Percentiles rank a stretch among this genome's conserved stretches.
These are phyloP conservation scores for Eucalyptus camaldulensis DNA, from an alignment of 345 rosid genomes.

Conservation along the genomic window DNA sequence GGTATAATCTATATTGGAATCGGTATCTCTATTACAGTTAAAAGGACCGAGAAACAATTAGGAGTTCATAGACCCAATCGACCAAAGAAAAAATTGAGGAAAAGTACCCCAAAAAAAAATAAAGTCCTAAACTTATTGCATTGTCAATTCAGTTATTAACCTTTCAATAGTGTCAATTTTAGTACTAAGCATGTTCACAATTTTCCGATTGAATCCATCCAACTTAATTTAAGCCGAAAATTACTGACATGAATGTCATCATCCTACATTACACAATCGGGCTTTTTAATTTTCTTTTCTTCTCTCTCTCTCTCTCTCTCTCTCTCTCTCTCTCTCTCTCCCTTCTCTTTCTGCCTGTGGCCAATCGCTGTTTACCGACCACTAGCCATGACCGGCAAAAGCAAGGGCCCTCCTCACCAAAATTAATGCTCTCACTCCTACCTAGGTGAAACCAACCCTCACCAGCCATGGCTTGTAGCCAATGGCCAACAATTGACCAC, in stretches of 20 bases:
- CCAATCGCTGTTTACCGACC: fast-evolving
- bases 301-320: no score
- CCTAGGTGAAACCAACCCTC: fast-evolving
- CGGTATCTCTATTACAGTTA: not conserved
- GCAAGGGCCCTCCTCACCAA: no score
- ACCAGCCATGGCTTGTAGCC: no score
- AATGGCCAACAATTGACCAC: no score
- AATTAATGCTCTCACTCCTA: fast-evolving
- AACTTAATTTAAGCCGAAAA: fast-evolving
- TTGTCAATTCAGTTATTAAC: no score
- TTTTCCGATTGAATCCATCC: no score
- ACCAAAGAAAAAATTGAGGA: not conserved
- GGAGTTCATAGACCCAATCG: not conserved
- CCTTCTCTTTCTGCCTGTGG: fast-evolving
- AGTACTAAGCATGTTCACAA: fast-evolving
- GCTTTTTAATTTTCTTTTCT: no score
- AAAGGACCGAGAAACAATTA: not conserved
- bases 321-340: no score
- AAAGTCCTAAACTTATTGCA: fast-evolving
- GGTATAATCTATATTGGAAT: not conserved
- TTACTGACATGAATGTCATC: fast-evolving
- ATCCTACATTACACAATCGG: fast-evolving
- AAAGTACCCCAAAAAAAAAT: no score
- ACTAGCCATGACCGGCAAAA: fast-evolving
- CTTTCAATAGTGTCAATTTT: fast-evolving